Percentiles rank a stretch among this genome's conserved stretches.
Conservation (phyloP, 495 filamentous ascomycete species). For the Recurvomyces mirabilis region DNA sequence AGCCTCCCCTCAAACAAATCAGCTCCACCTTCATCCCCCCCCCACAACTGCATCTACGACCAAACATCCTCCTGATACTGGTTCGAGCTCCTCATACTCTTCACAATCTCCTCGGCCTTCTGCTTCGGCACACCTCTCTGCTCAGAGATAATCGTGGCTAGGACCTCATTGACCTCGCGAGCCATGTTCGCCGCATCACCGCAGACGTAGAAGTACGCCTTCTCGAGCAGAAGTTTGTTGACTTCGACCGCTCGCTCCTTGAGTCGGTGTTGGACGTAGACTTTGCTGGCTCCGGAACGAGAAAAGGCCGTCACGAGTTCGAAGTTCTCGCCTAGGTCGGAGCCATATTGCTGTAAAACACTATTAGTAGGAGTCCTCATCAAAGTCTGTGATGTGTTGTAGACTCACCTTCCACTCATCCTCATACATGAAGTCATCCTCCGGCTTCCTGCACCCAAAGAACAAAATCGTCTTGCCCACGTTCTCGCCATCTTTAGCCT, state of each 20-base stretch:
- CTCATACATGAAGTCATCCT: conserved; percentile 86
- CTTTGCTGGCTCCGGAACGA: conserved; percentile 69
- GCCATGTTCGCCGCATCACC: conserved; percentile 99
- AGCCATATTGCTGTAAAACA: conserved; percentile 55
- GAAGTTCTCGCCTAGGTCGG: conserved; percentile 75
- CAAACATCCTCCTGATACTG: conserved; percentile 66
- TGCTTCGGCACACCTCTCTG: conserved; percentile 68
- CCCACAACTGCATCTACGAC: no score
- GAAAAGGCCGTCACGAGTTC: conserved; percentile 89
- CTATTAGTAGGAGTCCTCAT: conserved; percentile 10
- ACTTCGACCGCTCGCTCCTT: conserved; percentile 72
- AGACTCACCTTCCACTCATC: conserved; percentile 83
- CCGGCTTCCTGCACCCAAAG: conserved; percentile 77
- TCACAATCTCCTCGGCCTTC: conserved; percentile 91
- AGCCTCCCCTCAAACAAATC: neutral
- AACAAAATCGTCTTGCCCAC: conserved; percentile 88
- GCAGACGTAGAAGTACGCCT: conserved; percentile 95
- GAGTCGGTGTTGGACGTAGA: conserved; percentile 93
- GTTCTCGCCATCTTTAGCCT: conserved; percentile 65
- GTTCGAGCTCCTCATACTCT: conserved; percentile 82
- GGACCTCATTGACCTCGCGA: conserved; percentile 77
- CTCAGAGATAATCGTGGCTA: conserved; percentile 73
- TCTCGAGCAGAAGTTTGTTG: conserved; percentile 79
- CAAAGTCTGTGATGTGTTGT: neutral
- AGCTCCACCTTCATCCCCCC: neutral